Evolutionary conservation across 306 rosid genomes (phyloP).

Genomic region (Acacia melanoxylon): DNA sequence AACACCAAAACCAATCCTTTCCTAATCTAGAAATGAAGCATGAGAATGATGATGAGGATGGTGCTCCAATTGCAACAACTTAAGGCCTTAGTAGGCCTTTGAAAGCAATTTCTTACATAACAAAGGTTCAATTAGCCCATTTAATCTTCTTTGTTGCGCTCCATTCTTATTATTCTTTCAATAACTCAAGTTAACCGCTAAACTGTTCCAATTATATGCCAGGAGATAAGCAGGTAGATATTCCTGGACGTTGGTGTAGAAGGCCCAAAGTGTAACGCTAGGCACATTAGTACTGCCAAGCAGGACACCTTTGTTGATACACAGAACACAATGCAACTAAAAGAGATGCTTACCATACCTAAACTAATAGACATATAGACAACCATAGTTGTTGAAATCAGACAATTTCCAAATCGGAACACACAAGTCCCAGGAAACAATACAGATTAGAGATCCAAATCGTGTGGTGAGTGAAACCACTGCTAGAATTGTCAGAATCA

Average conservation of each 20-base stretch:
- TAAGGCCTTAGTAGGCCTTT: neutral
- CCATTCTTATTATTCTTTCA: neutral
- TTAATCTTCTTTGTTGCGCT: neutral
- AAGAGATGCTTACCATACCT: neutral
- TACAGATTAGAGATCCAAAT: neutral
- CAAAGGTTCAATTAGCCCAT: neutral
- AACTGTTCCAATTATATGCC: neutral
- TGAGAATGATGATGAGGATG: neutral
- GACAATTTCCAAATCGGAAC: neutral
- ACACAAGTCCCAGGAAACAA: neutral
- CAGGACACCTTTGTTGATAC: neutral
- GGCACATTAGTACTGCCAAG: neutral
- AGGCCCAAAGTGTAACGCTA: neutral
- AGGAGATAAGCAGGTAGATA: neutral
- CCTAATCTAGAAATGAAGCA: conserved; percentile 9
- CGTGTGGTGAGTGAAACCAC: neutral
- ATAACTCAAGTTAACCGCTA: neutral
- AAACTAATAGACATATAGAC: neutral
- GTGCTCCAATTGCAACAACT: neutral
- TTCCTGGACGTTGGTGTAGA: neutral
- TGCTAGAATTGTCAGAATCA: neutral
- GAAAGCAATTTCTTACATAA: neutral
- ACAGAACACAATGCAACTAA: neutral
- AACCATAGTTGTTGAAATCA: neutral
- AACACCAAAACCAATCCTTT: neutral